These are phyloP conservation scores for Leersia perrieri DNA, from an alignment of 176 grass and related monocot species.

Conservation along the genomic window DNA sequence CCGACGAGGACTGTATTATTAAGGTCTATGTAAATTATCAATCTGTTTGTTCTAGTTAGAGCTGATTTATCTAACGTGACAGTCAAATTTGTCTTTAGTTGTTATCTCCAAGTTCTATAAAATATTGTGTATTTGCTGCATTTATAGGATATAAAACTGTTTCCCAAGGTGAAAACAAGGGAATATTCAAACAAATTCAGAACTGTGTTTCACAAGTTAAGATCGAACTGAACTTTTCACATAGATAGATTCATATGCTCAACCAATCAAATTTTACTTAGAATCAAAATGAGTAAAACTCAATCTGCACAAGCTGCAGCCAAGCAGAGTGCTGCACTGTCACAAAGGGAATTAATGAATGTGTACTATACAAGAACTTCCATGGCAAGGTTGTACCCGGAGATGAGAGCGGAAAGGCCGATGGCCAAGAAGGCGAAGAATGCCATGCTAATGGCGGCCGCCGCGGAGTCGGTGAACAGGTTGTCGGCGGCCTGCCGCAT, in stretches of 20 bases:
- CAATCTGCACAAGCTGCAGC: too few relatives aligned
- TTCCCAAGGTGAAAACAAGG: background rate
- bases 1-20: conserved; percentile 35
- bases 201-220: background rate
- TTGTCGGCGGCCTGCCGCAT: conserved; percentile 48
- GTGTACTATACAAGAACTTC: conserved; percentile 56
- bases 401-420: conserved; percentile 52
- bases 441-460: conserved; percentile 64
- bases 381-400: conserved; percentile 60
- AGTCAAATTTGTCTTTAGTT: background rate
- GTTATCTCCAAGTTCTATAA: background rate
- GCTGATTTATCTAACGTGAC: background rate
- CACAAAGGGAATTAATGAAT: too few relatives aligned
- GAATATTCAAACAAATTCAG: background rate
- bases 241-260: too few relatives aligned
- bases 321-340: too few relatives aligned
- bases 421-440: conserved; percentile 68
- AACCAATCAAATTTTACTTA: too few relatives aligned
- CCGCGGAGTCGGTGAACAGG: conserved; percentile 56
- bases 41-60: conserved; percentile 11
- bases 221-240: background rate
- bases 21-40: conserved; percentile 48
- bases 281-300: too few relatives aligned
- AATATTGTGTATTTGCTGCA: background rate
- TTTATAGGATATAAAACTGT: background rate